Evolutionary conservation across 352 stramenopile species (phyloP).

Genomic region (Phytophthora cactorum): DNA sequence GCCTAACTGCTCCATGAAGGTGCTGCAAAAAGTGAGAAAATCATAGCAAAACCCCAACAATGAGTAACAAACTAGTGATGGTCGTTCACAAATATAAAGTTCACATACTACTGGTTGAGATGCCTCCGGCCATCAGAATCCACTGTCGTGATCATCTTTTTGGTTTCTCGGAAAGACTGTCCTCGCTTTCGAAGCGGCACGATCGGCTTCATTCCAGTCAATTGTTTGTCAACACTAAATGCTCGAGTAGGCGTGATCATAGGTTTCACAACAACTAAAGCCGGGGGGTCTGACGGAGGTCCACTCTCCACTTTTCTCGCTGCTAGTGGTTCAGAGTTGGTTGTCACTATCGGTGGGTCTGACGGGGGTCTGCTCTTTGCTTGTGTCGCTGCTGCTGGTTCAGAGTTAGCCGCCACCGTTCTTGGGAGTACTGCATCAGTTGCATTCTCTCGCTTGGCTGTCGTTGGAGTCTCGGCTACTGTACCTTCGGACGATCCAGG

Average conservation of each 20-base stretch:
- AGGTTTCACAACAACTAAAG: constrained; percentile 27
- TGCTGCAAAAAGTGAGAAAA: constrained; percentile 37
- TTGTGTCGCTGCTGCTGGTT: background rate
- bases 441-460: background rate
- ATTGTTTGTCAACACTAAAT: constrained; percentile 42
- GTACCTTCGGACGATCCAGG: constrained; percentile 9
- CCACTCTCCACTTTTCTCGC: background rate
- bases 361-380: background rate
- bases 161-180: constrained; percentile 74
- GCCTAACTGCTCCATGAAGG: constrained; percentile 74
- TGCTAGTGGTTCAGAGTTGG: background rate
- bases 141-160: constrained; percentile 51
- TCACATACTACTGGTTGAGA: constrained; percentile 80
- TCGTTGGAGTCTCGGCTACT: background rate
- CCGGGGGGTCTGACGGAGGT: constrained; percentile 10
- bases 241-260: constrained; percentile 15
- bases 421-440: background rate
- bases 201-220: constrained; percentile 62
- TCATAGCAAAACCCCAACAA: background rate
- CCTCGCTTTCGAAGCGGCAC: constrained; percentile 66
- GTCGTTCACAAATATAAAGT: background rate
- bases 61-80: background rate
- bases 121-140: constrained; percentile 62
- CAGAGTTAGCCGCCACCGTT: background rate
- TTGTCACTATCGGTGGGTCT: background rate